Evolutionary conservation across 345 rosid species (phyloP), one percentile per base, ranked within the genome.

Genomic region (Barbarea vulgaris): DNA sequence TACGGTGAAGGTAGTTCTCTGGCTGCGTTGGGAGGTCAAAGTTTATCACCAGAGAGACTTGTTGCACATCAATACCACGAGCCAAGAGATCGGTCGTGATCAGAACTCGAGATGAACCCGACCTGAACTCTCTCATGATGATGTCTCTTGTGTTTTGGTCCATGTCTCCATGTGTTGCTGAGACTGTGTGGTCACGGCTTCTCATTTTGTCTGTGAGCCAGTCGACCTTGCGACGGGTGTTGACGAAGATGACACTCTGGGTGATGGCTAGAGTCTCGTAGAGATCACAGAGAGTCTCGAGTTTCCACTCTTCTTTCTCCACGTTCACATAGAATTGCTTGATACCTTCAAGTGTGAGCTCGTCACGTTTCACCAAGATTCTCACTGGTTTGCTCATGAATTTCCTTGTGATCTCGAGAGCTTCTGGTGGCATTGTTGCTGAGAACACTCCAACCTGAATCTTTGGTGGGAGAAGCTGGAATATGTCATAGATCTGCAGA

Each of bases 241-340:
- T 84, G 22, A 83, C 86, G 4, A 86, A 84, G 70, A 86, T 83
- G 18, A 86, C 85, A 56, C 86, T 83, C 62, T 83, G 86, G 22
- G 86, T 84, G 63, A 84, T 84, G 42, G 84, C 84, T 47, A 86
- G 44, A 18, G 90, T 87, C 77, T 89, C 94, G 42, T 87, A 89
- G 3, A 87, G 83, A 71, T 89, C 95, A 56, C 91, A 87, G 7
- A 87, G 87, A 3, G 91, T 87, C 66, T 89, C 94, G 1, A 87
- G 89, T 82, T 89, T 89, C 88, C 88, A 85, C 9, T 89, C 91
- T 76, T 89, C 91, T 58, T 83, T 87, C 64, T 82, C 84, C 14
- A 80, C 83, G 15, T 82, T 84, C 50, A 84, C 86, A 39, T 83
- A 71, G 48, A 83, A 85, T 54, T 85, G 87, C 69, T 82, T 84